phyloP scores from a whole-genome alignment of 1,139 yeast species.

The Suhomyces kunorum region DNA sequence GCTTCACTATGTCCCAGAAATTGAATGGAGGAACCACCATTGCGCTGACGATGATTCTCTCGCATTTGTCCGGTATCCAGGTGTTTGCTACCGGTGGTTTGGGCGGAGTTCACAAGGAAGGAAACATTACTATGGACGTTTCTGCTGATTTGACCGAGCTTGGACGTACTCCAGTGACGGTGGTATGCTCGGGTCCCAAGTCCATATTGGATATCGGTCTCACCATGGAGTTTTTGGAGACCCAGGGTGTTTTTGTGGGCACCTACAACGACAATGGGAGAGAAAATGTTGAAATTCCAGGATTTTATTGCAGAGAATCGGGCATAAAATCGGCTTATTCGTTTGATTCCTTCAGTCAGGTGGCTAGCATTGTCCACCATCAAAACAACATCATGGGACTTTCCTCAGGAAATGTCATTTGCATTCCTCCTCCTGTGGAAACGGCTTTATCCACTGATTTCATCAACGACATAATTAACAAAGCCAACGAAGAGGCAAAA shows the following conservation, averaged over 20 bases:
- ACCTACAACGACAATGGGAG: conserved; percentile 46
- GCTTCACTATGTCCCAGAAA: conserved; percentile 64
- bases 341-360: conserved; percentile 52
- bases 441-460: conserved; percentile 57
- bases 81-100: conserved; percentile 94
- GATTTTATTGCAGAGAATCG: conserved; percentile 78
- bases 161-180: conserved; percentile 80
- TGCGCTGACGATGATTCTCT: conserved; percentile 84
- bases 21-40: conserved; percentile 87
- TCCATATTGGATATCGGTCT: conserved; percentile 77
- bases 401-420: conserved; percentile 69
- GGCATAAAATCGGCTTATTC: conserved; percentile 72
- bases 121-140: conserved; percentile 72
- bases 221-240: conserved; percentile 84
- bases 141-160: conserved; percentile 88
- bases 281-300: conserved; percentile 57
- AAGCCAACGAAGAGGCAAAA: conserved; percentile 62
- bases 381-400: conserved; percentile 55
- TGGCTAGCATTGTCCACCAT: conserved; percentile 61
- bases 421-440: conserved; percentile 77
- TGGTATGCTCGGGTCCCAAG: conserved; percentile 90
- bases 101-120: conserved; percentile 89
- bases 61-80: conserved; percentile 72
- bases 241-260: conserved; percentile 73
- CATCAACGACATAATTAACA: conserved; percentile 56